phyloP scores from a whole-genome alignment of 2,329 filamentous ascomycete genomes.

The Ceratocystis cacaofunesta region DNA sequence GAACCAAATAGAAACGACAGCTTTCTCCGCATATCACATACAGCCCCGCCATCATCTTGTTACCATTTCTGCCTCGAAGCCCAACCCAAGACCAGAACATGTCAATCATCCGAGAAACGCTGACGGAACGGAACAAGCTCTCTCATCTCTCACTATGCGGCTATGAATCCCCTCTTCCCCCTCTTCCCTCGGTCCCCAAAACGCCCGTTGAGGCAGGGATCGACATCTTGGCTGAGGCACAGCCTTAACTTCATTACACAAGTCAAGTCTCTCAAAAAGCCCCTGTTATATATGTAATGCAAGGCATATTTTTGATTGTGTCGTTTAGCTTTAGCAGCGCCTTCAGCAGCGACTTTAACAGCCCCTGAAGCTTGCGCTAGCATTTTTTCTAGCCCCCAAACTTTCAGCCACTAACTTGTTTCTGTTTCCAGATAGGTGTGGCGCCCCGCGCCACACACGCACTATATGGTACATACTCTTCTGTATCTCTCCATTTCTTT shows the following conservation, averaged over 20 bases:
- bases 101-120: neutral
- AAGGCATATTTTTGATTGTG: neutral
- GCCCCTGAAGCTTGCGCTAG: neutral
- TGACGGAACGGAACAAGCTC: neutral
- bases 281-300: neutral
- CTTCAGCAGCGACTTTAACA: neutral
- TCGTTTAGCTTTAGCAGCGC: neutral
- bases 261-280: neutral
- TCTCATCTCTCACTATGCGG: neutral
- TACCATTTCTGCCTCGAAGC: neutral
- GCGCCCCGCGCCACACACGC: neutral
- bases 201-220: neutral
- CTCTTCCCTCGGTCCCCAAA: neutral
- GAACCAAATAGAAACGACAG: neutral
- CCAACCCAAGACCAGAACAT: neutral
- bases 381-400: neutral
- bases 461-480: too few relatives aligned
- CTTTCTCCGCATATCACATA: too few relatives aligned
- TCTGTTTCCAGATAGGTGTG: neutral
- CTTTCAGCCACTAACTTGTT: neutral
- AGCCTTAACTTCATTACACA: neutral
- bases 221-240: slow-evolving; percentile 4
- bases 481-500: too few relatives aligned
- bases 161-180: neutral
- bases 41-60: neutral